phyloP scores from a whole-genome alignment of 164 flowering plant genomes.

The Echeveria elegans region DNA sequence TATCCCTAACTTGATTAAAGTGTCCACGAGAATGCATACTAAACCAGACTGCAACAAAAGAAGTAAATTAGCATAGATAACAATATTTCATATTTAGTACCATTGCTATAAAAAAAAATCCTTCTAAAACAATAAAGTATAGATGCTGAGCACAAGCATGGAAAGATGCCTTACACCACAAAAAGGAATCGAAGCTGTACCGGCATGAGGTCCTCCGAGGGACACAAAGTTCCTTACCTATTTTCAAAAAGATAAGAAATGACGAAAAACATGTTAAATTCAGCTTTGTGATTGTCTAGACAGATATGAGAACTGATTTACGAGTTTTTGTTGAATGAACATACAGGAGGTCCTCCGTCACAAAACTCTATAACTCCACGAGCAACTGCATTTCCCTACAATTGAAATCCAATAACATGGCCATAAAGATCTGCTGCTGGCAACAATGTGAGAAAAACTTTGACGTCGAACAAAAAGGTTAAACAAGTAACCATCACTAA shows the following conservation, averaged over 20 bases:
- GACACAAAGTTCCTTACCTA: slow-evolving; percentile 84
- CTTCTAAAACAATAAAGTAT: background rate
- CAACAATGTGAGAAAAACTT: background rate
- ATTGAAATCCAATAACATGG: background rate
- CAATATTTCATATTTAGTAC: background rate
- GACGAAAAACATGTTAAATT: slow-evolving; percentile 5
- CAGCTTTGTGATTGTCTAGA: background rate
- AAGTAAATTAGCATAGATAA: background rate
- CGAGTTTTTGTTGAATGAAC: slow-evolving; percentile 13
- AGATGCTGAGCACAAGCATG: slow-evolving; percentile 1
- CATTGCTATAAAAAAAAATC: background rate
- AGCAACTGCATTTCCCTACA: slow-evolving; percentile 76
- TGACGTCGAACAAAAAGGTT: background rate
- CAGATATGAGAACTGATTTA: background rate
- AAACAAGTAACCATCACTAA: background rate
- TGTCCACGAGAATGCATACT: slow-evolving; percentile 57
- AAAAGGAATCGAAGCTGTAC: slow-evolving; percentile 88
- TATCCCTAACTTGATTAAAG: slow-evolving; percentile 51
- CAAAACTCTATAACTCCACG: slow-evolving; percentile 85
- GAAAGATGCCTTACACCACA: slow-evolving; percentile 67
- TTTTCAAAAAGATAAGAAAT: slow-evolving; percentile 9
- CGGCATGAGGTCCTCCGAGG: slow-evolving; percentile 95
- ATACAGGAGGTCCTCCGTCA: slow-evolving; percentile 84
- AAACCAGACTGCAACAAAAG: slow-evolving; percentile 54
- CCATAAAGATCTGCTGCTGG: background rate